These are phyloP conservation scores for Aquilaria malaccensis DNA, from an alignment of 345 rosid species.

Conservation along the genomic window DNA sequence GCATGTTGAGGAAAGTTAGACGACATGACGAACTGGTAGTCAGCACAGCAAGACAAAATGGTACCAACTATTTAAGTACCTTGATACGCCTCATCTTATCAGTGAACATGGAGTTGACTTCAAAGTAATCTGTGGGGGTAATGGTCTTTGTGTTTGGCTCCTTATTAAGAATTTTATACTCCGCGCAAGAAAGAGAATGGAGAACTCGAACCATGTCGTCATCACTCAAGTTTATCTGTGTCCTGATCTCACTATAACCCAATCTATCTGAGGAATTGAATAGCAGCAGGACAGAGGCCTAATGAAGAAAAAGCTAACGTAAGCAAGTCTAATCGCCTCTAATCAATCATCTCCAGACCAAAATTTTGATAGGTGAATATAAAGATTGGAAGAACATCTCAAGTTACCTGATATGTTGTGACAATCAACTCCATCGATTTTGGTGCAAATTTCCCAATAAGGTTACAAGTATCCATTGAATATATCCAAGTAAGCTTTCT, in stretches of 20 bases:
- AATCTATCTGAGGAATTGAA: constrained; percentile 56
- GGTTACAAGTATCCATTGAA: constrained; percentile 57
- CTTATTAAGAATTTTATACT: constrained; percentile 44
- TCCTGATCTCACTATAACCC: constrained; percentile 60
- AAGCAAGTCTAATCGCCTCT: too few relatives aligned
- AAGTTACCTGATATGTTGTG: constrained; percentile 54
- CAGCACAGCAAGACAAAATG: neutral
- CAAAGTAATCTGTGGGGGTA: constrained; percentile 31
- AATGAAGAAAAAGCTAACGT: constrained; percentile 5
- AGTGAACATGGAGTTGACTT: constrained; percentile 51
- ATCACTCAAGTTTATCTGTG: constrained; percentile 50
- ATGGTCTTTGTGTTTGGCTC: constrained; percentile 37
- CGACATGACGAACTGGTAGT: neutral
- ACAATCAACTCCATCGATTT: constrained; percentile 59
- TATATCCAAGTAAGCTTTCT: constrained; percentile 69
- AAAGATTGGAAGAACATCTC: neutral
- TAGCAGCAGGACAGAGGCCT: constrained; percentile 61
- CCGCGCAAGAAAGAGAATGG: constrained; percentile 52
- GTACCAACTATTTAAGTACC: constrained; percentile 19
- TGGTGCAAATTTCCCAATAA: constrained; percentile 51
- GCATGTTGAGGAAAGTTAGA: constrained; percentile 4
- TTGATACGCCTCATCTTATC: constrained; percentile 74
- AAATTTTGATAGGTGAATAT: too few relatives aligned
- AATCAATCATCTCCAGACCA: too few relatives aligned
- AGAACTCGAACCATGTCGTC: constrained; percentile 59